phyloP scores from a whole-genome alignment of 495 filamentous ascomycete genomes.

The Tuber indicum region DNA sequence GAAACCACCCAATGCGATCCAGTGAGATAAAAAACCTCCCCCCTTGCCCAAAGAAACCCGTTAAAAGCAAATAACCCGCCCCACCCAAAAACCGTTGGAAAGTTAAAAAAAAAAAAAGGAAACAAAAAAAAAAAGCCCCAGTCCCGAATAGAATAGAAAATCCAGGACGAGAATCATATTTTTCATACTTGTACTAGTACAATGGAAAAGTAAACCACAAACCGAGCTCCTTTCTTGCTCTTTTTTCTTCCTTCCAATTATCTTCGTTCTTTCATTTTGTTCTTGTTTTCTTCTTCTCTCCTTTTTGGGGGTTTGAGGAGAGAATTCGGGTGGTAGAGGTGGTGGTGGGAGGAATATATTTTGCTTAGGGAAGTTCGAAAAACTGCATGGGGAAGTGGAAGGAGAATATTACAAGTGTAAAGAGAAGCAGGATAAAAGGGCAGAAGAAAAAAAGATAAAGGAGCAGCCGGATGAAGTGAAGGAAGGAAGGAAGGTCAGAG shows the following conservation, averaged over 20 bases:
- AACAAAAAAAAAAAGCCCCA: neutral
- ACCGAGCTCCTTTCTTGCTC: neutral
- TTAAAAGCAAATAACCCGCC: conserved; percentile 1
- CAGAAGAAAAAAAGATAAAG: neutral
- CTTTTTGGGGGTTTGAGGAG: neutral
- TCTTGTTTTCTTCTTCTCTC: neutral
- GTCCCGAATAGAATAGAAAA: neutral
- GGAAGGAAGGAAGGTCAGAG: neutral
- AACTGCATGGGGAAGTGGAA: neutral
- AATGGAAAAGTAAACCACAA: neutral
- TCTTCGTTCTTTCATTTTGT: neutral
- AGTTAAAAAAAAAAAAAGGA: neutral
- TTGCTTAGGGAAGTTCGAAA: neutral
- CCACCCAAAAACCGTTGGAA: neutral
- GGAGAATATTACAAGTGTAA: neutral
- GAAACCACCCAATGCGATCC: conserved; percentile 1
- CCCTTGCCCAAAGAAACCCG: conserved; percentile 1
- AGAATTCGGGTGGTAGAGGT: neutral
- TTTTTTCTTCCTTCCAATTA: neutral
- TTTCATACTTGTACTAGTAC: neutral
- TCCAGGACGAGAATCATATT: neutral
- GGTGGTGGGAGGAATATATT: neutral
- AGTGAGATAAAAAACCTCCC: neutral
- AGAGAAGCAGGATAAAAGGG: neutral
- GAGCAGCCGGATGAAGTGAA: neutral